Percentiles rank a stretch among this genome's conserved stretches.
Evolutionary conservation across 139 green algal species (phyloP).

Genomic region (Chlorella ohadii): DNA sequence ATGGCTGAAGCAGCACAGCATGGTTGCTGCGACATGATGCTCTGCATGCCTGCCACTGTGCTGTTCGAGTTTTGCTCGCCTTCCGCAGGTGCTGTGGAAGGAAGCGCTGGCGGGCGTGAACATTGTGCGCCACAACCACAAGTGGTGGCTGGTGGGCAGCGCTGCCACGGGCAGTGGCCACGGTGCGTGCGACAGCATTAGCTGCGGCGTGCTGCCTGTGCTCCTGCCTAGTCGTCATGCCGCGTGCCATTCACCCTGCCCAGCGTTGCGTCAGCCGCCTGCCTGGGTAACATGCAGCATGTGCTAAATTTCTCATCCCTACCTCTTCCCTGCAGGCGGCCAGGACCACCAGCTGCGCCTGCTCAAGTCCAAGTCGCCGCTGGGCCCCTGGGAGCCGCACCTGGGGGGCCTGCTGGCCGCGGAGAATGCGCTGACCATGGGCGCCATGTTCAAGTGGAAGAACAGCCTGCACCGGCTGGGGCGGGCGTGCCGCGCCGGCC

Average conservation of each 20-base stretch:
- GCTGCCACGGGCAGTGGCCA: background rate
- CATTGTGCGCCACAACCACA: background rate
- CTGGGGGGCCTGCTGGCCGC: background rate
- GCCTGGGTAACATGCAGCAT: no score
- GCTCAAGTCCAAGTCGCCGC: background rate
- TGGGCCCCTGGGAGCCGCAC: conserved; percentile 32
- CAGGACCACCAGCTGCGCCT: conserved; percentile 11
- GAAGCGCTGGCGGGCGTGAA: background rate
- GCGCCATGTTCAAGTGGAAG: conserved; percentile 16
- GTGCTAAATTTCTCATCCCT: background rate
- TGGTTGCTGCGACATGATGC: no score
- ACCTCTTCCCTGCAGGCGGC: background rate
- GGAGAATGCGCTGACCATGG: background rate
- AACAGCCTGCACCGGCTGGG: conserved; percentile 14
- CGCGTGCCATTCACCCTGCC: background rate
- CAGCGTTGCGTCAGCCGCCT: no score
- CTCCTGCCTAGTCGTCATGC: background rate
- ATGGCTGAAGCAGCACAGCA: no score
- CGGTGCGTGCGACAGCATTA: background rate
- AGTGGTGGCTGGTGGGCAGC: conserved; percentile 31
- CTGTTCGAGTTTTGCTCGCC: no score
- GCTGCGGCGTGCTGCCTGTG: background rate
- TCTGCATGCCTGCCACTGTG: no score
- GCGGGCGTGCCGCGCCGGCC: background rate
- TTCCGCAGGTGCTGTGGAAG: background rate